Conservation (phyloP, 768 basidiomycete species). For the Mycena galopus region DNA sequence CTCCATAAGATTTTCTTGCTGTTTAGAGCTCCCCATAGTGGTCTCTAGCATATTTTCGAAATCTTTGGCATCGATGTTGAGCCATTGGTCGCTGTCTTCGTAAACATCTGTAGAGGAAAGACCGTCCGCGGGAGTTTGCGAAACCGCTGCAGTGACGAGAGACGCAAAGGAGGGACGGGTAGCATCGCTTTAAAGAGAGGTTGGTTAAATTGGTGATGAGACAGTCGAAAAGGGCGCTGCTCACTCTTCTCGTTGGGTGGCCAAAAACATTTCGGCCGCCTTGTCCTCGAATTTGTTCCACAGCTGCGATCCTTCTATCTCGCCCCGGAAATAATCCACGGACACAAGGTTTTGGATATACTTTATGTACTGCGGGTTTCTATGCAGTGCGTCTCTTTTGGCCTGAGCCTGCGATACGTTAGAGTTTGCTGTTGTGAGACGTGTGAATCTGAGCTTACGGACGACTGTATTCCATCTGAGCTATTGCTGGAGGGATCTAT, state of each 20-base stretch:
- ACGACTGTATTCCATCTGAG: constrained; percentile 55
- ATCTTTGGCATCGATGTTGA: constrained; percentile 81
- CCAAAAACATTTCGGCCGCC: constrained; percentile 76
- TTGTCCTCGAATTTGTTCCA: constrained; percentile 83
- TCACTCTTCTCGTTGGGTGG: constrained; percentile 75
- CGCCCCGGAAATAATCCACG: constrained; percentile 82
- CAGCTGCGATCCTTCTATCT: constrained; percentile 79
- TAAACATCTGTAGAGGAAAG: constrained; percentile 44
- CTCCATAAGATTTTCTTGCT: constrained; percentile 59
- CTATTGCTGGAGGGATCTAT: constrained; percentile 52
- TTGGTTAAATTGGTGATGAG: constrained; percentile 6
- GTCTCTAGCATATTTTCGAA: constrained; percentile 81
- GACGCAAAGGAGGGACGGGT: constrained; percentile 83
- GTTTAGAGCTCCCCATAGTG: constrained; percentile 46
- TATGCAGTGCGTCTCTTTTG: constrained; percentile 74
- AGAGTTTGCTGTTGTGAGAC: not conserved
- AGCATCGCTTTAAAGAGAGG: constrained; percentile 57
- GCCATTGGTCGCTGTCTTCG: constrained; percentile 90
- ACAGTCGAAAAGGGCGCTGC: constrained; percentile 43
- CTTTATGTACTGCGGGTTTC: constrained; percentile 74
- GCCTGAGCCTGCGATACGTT: constrained; percentile 65
- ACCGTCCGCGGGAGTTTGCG: constrained; percentile 50
- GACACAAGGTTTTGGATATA: constrained; percentile 78
- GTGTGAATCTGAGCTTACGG: constrained; percentile 55
- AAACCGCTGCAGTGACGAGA: constrained; percentile 75